Evolutionary conservation across 208 protist species (phyloP).

Genomic region (Crithidia sp.): DNA sequence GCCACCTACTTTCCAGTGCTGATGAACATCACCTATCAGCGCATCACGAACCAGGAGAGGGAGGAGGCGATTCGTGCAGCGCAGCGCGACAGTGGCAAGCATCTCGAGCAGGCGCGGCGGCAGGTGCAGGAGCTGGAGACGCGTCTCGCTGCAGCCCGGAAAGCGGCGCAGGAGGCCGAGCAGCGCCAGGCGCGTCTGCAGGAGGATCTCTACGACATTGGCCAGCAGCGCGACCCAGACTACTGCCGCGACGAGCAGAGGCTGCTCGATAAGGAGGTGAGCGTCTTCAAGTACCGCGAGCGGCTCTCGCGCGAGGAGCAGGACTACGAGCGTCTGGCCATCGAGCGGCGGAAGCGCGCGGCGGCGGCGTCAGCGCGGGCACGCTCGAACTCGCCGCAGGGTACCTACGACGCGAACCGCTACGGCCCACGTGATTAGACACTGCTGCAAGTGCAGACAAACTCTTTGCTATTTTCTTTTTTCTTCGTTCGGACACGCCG

Average conservation of each 20-base stretch:
- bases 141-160: constrained; percentile 43
- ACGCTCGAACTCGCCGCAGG: constrained; percentile 25
- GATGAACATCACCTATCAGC: constrained; percentile 74
- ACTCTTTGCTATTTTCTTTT: constrained; percentile 5
- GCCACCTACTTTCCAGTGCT: constrained; percentile 65
- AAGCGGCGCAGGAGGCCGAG: constrained; percentile 39
- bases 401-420: constrained; percentile 25
- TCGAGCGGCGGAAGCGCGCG: constrained; percentile 55
- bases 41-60: constrained; percentile 62
- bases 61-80: constrained; percentile 56
- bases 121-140: constrained; percentile 58
- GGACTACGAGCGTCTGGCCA: constrained; percentile 75
- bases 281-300: constrained; percentile 77
- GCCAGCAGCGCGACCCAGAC: constrained; percentile 42
- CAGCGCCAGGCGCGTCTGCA: constrained; percentile 46
- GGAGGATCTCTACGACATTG: constrained; percentile 61
- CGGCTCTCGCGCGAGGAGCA: constrained; percentile 66
- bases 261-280: constrained; percentile 83
- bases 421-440: constrained; percentile 33
- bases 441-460: not conserved
- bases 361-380: constrained; percentile 16
- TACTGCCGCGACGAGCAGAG: constrained; percentile 68
- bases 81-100: constrained; percentile 40
- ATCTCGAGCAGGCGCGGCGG: constrained; percentile 39
- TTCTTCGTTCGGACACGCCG: not conserved